phyloP scores from a whole-genome alignment of 768 basidiomycete species.

The Mycena belliarum region DNA sequence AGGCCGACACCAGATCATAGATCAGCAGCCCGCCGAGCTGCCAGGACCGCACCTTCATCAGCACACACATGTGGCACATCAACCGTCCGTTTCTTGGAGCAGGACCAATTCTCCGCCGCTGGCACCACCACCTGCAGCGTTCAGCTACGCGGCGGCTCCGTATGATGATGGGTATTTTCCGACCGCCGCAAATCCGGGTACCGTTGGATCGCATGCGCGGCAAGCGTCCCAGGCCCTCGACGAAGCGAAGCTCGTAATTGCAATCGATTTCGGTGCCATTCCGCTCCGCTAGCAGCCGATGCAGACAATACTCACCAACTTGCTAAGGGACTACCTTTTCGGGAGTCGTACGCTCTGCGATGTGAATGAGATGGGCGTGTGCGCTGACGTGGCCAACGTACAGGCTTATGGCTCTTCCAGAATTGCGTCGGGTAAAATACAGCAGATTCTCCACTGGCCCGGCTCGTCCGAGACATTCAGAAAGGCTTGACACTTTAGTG shows the following conservation, averaged over 20 bases:
- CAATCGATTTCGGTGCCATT: conserved; percentile 63
- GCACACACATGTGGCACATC: conserved; percentile 41
- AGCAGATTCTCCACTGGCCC: conserved; percentile 86
- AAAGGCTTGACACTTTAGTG: conserved; percentile 48
- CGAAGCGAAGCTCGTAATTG: conserved; percentile 80
- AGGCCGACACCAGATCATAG: conserved; percentile 35
- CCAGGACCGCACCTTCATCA: conserved; percentile 29
- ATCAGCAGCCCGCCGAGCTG: conserved; percentile 52
- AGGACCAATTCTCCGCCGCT: conserved; percentile 26
- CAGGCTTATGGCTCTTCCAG: conserved; percentile 88
- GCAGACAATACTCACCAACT: neutral
- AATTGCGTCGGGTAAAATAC: conserved; percentile 74
- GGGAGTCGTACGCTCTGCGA: conserved; percentile 63
- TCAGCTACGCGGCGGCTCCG: neutral
- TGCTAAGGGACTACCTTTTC: conserved; percentile 80
- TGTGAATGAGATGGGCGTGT: neutral
- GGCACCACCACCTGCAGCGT: neutral
- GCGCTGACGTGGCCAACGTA: neutral
- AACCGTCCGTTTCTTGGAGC: conserved; percentile 37
- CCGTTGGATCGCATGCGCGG: conserved; percentile 10
- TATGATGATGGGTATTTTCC: conserved; percentile 19
- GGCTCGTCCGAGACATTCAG: conserved; percentile 84
- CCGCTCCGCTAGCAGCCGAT: neutral
- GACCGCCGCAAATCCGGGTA: neutral
- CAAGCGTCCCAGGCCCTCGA: conserved; percentile 35